Base-by-base conservation (phyloP, 2,329 filamentous ascomycete genomes). In the Aspergillus luchuensis region DNA sequence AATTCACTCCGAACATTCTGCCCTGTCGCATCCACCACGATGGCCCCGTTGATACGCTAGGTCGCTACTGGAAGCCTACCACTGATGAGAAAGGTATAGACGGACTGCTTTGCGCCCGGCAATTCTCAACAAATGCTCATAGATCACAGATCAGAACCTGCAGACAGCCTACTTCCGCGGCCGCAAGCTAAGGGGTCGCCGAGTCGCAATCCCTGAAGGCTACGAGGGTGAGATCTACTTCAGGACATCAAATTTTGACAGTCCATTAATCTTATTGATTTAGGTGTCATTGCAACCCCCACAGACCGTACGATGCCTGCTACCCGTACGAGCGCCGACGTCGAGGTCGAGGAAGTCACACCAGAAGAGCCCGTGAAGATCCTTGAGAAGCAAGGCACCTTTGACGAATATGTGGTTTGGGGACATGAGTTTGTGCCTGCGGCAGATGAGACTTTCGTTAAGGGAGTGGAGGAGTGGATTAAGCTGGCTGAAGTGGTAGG, bases 351-450 rank as follows among this genome's bases (percentile, higher is more conserved):
- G 1, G 78, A 81, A 2, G 78, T 80, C 15, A 70, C 79, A 43
- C 69, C 72, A 7, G 74, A 79, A 11, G 80, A 84, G 23, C 81
- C 84, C 1, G 84, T 86, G 8, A 81, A 81, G 19, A 78, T 83
- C 1, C 75, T 94, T 66, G 83, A 90, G 54, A 80, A 86, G 47
- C 81, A 87, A 19, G 87, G 87, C 1, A 82, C 82, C 15, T 97
- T 97, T 71, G 86, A 92, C 6, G 82, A 90, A 57, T 74, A 97
- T 54, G 78, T 91, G 3, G 83, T 97, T n/a, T 98, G 93, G 93
- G 88, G 85, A 0, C 92, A 97, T 74, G 92, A 95, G 66, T 76
- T 79, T 1, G 68, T 85, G 53, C 87, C 87, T 5, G 87, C 89
- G 61, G 81, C 82, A 0, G 81, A 81, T 28, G 91, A 97, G 76